Conservation (phyloP, 352 stramenopile genomes). For the Phytopythium cucurbitacearum region DNA sequence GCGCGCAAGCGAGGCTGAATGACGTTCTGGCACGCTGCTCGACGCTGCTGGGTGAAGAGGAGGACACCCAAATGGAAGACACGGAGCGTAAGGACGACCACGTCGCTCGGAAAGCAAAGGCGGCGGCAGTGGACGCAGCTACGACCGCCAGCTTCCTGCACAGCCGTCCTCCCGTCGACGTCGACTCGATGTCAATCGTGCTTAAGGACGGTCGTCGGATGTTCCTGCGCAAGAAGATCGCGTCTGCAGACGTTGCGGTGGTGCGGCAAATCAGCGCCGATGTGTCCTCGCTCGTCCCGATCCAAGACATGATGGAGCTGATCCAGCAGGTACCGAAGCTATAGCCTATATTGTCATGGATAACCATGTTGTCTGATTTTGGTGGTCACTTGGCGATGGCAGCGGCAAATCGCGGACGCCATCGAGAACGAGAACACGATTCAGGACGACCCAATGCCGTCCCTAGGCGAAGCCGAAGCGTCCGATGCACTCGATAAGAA, state of each 20-base stretch:
- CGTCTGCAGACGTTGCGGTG: slow-evolving; percentile 8
- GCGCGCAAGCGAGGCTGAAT: slow-evolving; percentile 42
- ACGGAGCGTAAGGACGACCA: slow-evolving; percentile 24
- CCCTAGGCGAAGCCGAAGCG: too few species aligned
- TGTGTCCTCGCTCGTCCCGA: slow-evolving; percentile 38
- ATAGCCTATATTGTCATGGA: too few species aligned
- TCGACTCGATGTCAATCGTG: slow-evolving; percentile 56
- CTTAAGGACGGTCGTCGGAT: slow-evolving; percentile 43
- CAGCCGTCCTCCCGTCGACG: slow-evolving; percentile 54
- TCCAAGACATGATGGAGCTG: slow-evolving; percentile 47
- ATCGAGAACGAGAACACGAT: slow-evolving; percentile 27
- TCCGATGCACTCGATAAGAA: slow-evolving; percentile 9
- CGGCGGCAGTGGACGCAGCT: slow-evolving; percentile 20
- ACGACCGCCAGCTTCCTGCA: slow-evolving; percentile 44
- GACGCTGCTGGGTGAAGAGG: slow-evolving; percentile 52
- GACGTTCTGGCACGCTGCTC: slow-evolving; percentile 59
- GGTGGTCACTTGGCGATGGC: neutral
- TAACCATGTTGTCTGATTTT: too few species aligned
- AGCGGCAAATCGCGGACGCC: slow-evolving; percentile 68
- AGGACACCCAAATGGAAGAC: slow-evolving; percentile 25
- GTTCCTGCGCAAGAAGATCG: slow-evolving; percentile 63
- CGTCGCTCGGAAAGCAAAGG: slow-evolving; percentile 21
- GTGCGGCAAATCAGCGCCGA: slow-evolving; percentile 9
- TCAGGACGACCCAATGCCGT: neutral
- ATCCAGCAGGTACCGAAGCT: slow-evolving; percentile 37